Evolutionary conservation across 1,284 basidiomycete genomes (phyloP).

Genomic region (Moniliella sp.): DNA sequence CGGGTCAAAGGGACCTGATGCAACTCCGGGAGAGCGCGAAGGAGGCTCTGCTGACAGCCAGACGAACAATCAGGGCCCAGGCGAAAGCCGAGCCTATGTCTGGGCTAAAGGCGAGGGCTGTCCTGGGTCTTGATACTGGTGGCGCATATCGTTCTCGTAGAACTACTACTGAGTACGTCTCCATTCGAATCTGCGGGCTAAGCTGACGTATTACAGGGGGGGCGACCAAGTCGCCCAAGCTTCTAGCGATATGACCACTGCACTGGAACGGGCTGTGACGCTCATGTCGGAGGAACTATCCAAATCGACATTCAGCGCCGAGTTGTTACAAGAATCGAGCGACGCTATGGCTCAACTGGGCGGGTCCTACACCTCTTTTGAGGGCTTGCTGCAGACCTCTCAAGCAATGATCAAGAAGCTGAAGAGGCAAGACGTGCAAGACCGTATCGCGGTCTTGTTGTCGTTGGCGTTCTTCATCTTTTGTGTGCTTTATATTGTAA

Average conservation of each 20-base stretch:
- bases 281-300: constrained; percentile 27
- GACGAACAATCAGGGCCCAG: too few species aligned
- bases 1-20: too few species aligned
- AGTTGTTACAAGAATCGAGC: constrained; percentile 26
- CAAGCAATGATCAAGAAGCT: constrained; percentile 22
- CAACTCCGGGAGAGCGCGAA: too few species aligned
- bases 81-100: too few species aligned
- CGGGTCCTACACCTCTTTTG: constrained; percentile 19
- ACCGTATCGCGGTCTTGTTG: constrained; percentile 13
- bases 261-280: constrained; percentile 20
- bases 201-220: too few species aligned
- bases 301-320: constrained; percentile 24
- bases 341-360: constrained; percentile 14
- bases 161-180: too few species aligned
- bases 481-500: constrained; percentile 25
- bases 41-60: too few species aligned
- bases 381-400: constrained; percentile 18
- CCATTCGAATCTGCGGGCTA: too few species aligned
- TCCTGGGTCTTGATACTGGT: too few species aligned
- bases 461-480: constrained; percentile 19
- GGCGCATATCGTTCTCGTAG: too few species aligned
- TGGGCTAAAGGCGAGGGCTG: too few species aligned
- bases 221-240: constrained; percentile 21
- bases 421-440: constrained; percentile 25
- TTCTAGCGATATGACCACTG: constrained; percentile 22